Evolutionary conservation across 75 land plant genomes (phyloP).

Genomic region (Picea sitchensis): DNA sequence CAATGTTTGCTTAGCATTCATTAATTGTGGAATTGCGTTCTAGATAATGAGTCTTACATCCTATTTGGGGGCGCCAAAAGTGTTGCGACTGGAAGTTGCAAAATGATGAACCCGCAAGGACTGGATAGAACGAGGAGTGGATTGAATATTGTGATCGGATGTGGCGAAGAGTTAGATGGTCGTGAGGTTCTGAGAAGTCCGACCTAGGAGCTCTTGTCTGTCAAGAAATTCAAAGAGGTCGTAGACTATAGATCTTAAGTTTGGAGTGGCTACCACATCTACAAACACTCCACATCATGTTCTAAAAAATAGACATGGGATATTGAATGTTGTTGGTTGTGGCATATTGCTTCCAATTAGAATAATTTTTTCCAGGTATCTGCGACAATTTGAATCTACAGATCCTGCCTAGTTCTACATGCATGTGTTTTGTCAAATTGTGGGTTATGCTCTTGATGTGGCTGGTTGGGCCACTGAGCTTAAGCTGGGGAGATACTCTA

Average conservation of each 20-base stretch:
- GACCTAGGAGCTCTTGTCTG: no score
- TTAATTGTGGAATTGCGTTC: no score
- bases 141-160: no score
- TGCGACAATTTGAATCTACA: constrained; percentile 37
- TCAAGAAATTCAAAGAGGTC: no score
- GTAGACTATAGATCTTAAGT: constrained; percentile 22
- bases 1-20: no score
- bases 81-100: no score
- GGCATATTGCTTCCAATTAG: constrained; percentile 61
- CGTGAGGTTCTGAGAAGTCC: no score
- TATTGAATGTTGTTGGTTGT: constrained; percentile 54
- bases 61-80: no score
- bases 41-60: no score
- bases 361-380: constrained; percentile 53
- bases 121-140: no score
- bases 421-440: constrained; percentile 47
- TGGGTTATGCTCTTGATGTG: constrained; percentile 51
- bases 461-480: constrained; percentile 66
- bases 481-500: constrained; percentile 29
- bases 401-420: constrained; percentile 75
- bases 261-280: background rate
- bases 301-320: constrained; percentile 24
- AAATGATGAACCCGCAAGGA: no score
- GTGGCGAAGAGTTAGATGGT: no score
- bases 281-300: background rate